Base-by-base conservation (phyloP, 306 rosid species). In the Canavalia gladiata region DNA sequence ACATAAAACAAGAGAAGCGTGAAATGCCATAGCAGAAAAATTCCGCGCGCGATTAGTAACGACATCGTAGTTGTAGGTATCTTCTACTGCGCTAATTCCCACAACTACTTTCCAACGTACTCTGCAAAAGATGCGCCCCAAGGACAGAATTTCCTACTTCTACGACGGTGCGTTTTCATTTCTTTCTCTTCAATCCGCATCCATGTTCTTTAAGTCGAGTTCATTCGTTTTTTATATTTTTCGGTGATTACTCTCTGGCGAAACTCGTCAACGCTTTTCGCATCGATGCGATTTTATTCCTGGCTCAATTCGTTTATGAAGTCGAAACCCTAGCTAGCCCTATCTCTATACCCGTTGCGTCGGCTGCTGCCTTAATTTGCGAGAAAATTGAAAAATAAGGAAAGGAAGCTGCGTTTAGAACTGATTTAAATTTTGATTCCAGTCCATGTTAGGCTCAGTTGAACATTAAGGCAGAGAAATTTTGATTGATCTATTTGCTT, bases 91-190 rank as follows among this genome's bases (percentile, higher is more conserved):
- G 28, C 58, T 55, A 43, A 9, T 81, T n/a, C 54, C 62, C 65
- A 25, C 73, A 46, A 28, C 31, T 25, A 1, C 65, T 76, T 72
- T 69, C 51, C 78, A 10, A 51, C 75, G 51, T 52, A 73, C 55
- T 67, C 73, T 28, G 69, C 49, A 29, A 49, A 74, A 75, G 2
- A 93, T 93, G 99, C 96, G 90, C 72, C 89, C 97, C 87, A 93
- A 91, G 90, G 96, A 95, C 80, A 87, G 86, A 84, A 93, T 95
- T 83, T 57, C 99, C n/a, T 95, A 95, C 89, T 95, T 91, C 68
- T 95, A 95, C 76, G 98, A 95, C 50, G 99, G 99, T 95, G 70
- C 39, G 73, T 49, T 25, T 84, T 43, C 77, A 13, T 58, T 45
- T 55, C 13, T 42, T 58, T 41, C 4, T 1, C 10, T 54, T 56